Evolutionary conservation across 768 basidiomycete species (phyloP).

Genomic region (Phlegmacium glaucopus): DNA sequence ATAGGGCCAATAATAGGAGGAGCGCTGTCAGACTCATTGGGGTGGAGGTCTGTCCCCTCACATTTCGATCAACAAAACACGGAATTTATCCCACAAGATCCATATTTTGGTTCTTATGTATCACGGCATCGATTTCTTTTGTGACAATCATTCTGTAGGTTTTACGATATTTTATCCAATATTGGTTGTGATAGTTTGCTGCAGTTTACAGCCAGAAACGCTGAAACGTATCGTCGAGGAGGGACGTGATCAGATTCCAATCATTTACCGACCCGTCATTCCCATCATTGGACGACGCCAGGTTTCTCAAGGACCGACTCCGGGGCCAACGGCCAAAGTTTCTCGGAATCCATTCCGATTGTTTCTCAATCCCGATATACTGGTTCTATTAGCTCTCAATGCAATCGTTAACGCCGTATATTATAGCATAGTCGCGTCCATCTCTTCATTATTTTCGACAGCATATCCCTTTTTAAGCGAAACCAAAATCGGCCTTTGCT

Average conservation of each 20-base stretch:
- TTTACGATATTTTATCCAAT: constrained; percentile 14
- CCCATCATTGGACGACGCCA: constrained; percentile 35
- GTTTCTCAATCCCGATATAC: constrained; percentile 52
- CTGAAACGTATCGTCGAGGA: constrained; percentile 52
- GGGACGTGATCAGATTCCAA: constrained; percentile 44
- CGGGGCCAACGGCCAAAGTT: constrained; percentile 32
- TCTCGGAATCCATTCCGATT: constrained; percentile 55
- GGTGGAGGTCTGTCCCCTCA: constrained; percentile 52
- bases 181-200: constrained; percentile 25
- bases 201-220: constrained; percentile 51
- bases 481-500: constrained; percentile 73
- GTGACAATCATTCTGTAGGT: constrained; percentile 45
- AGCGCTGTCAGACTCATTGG: constrained; percentile 49
- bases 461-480: constrained; percentile 60
- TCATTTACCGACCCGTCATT: constrained; percentile 54
- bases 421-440: constrained; percentile 57
- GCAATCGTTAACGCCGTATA: constrained; percentile 52
- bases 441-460: constrained; percentile 56
- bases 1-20: constrained; percentile 63
- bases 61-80: not conserved
- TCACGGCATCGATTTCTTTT: constrained; percentile 42
- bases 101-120: constrained; percentile 63
- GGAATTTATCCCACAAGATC: constrained; percentile 30
- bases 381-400: constrained; percentile 49
- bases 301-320: constrained; percentile 18